Conservation (phyloP, 495 filamentous ascomycete species). For the Penicillium coprophilum region DNA sequence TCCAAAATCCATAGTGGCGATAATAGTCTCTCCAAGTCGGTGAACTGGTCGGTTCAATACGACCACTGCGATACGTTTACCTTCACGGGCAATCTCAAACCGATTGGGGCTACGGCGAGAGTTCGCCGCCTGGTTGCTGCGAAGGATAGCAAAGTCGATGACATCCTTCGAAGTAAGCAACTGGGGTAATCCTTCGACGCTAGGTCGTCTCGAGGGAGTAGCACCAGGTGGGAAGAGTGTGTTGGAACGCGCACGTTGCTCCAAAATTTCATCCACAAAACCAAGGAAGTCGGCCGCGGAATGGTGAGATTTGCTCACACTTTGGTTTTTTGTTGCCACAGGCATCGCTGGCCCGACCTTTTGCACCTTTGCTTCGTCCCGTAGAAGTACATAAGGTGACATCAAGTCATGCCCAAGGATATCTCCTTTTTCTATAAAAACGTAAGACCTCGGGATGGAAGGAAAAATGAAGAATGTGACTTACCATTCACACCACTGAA, state of each 20-base stretch:
- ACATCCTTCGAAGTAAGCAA: constrained; percentile 69
- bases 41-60: constrained; percentile 89
- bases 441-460: constrained; percentile 18
- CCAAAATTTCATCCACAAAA: constrained; percentile 80
- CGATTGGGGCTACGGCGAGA: constrained; percentile 72
- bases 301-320: constrained; percentile 40
- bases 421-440: constrained; percentile 55
- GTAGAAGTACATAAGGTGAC: constrained; percentile 86
- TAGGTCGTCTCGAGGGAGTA: constrained; percentile 56
- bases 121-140: constrained; percentile 62
- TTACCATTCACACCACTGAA: constrained; percentile 81
- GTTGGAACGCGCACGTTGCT: constrained; percentile 53
- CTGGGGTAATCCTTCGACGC: constrained; percentile 41
- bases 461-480: constrained; percentile 3
- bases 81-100: constrained; percentile 92
- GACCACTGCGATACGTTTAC: constrained; percentile 78
- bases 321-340: constrained; percentile 35
- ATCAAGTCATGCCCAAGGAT: constrained; percentile 85
- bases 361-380: constrained; percentile 68
- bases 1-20: constrained; percentile 77
- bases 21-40: constrained; percentile 83
- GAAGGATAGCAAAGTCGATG: constrained; percentile 86
- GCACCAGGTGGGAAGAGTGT: constrained; percentile 64
- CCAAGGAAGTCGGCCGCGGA: constrained; percentile 63
- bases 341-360: constrained; percentile 29